Base-by-base conservation (phyloP, 78 protist genomes). In the Salpingoeca rosetta region DNA sequence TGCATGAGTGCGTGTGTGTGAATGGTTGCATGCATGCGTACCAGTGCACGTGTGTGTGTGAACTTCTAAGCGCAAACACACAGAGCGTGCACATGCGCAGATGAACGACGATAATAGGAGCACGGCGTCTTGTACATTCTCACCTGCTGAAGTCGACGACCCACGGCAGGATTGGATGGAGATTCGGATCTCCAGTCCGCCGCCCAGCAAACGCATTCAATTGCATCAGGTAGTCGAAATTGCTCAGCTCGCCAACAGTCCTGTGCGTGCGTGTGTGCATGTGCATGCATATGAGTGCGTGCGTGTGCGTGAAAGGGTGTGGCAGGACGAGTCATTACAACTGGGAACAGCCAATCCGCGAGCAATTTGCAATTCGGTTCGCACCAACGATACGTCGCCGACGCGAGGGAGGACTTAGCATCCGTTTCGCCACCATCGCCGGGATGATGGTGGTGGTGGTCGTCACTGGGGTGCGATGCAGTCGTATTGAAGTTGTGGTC, bases 141-240 rank as follows among this genome's bases (percentile, higher is more conserved):
- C 76, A 26, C 57, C 80, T 31, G 0, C 35, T 79, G n/a, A 90
- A 90, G 72, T 92, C 92, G 40, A 89, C 80, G 38, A 92, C 80
- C 96, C 96, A 94, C 1, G 96, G 96, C 2, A 93, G 27, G 12
- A 92, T 88, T 2, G 96, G 94, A 42, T 91, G 94, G 81, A 81
- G 85, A 44, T 76, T 39, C 10, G 92, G 93, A 40, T 94, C 93
- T 39, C 94, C 94, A 25, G 31, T 39, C 12, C 90, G 72, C 10
- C 94, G 79, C 38, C 93, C 94, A 0, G 89, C 94, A 27, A 88
- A 41, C 35, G n/a, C 51, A 57, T 93, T 93, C 39, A 93, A 56
- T 1, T 76, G 85, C 88, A 92, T 56, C 36, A 93, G 88, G 57
- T 93, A 93, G 35, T 89, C 86, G 85, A 76, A 92, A 85, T 91